phyloP scores from a whole-genome alignment of 1,284 basidiomycete species.

The Malassezia arunalokei region DNA sequence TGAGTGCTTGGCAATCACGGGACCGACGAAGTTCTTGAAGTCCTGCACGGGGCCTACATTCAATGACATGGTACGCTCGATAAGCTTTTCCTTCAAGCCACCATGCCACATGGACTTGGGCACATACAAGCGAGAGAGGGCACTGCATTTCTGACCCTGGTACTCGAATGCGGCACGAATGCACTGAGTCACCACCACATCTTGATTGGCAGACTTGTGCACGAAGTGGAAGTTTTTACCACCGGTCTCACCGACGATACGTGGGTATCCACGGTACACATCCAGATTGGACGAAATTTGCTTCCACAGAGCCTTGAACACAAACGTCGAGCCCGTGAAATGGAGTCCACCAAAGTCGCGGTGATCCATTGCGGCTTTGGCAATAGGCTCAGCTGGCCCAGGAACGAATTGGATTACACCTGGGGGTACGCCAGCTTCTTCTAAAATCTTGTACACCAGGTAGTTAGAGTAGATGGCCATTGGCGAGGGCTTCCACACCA shows the following conservation, averaged over 20 bases:
- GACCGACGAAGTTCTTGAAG: constrained; percentile 80
- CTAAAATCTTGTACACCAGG: constrained; percentile 76
- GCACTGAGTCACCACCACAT: constrained; percentile 75
- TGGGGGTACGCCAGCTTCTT: constrained; percentile 83
- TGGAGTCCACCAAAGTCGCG: constrained; percentile 75
- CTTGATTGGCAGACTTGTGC: constrained; percentile 72
- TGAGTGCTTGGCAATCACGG: constrained; percentile 76
- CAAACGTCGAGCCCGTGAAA: constrained; percentile 89
- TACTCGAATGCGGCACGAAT: constrained; percentile 91
- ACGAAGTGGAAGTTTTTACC: constrained; percentile 98
- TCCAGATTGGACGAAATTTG: constrained; percentile 67
- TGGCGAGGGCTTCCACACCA: constrained; percentile 95
- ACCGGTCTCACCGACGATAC: constrained; percentile 82
- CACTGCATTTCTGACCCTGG: constrained; percentile 96
- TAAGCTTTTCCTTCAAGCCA: constrained; percentile 72
- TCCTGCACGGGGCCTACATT: constrained; percentile 68
- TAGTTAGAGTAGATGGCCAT: constrained; percentile 91
- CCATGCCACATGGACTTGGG: constrained; percentile 71
- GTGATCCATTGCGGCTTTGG: constrained; percentile 53
- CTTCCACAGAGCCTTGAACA: constrained; percentile 85
- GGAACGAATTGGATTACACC: constrained; percentile 96
- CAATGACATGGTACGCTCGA: constrained; percentile 67
- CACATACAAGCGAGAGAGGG: constrained; percentile 81
- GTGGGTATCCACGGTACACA: constrained; percentile 68
- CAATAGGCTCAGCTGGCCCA: constrained; percentile 40